Evolutionary conservation across 2,329 filamentous ascomycete genomes (phyloP).

Genomic region (Xylaria digitata): DNA sequence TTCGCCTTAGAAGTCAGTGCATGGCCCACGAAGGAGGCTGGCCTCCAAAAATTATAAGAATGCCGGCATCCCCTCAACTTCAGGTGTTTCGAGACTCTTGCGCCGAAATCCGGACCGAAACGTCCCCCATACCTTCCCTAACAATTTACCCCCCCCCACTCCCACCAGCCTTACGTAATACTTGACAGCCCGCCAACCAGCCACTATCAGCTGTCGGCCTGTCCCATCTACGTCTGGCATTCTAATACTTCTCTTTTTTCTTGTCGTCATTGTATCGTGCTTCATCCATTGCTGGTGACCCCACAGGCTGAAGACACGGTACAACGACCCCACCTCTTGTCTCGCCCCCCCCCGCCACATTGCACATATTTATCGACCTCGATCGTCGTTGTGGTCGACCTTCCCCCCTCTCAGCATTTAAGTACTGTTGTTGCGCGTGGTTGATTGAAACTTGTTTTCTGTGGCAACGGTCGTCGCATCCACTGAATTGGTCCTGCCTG

Average conservation of each 20-base stretch:
- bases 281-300: conserved; percentile 21
- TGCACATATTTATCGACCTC: conserved; percentile 17
- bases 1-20: conserved; percentile 45
- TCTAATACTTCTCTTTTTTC: conserved; percentile 28
- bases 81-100: conserved; percentile 60
- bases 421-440: neutral
- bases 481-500: conserved; percentile 35
- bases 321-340: conserved; percentile 9
- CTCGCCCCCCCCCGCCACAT: conserved; percentile 7
- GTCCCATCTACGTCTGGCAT: conserved; percentile 45
- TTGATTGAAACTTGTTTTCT: conserved; percentile 30
- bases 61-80: conserved; percentile 64
- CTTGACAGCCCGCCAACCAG: conserved; percentile 29
- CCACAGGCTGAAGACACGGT: conserved; percentile 23
- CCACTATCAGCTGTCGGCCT: conserved; percentile 44
- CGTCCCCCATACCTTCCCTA: conserved; percentile 53
- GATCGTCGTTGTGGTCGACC: conserved; percentile 18
- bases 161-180: conserved; percentile 48
- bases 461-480: conserved; percentile 34
- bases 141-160: conserved; percentile 39
- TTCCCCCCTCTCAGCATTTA: conserved; percentile 15
- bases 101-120: conserved; percentile 68
- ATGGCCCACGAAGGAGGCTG: conserved; percentile 44
- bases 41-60: conserved; percentile 67
- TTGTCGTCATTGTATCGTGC: conserved; percentile 28